Evolutionary conservation across 305 asterid species (phyloP), one percentile per base, ranked within the genome.

Genomic region (Rubia balearica): DNA sequence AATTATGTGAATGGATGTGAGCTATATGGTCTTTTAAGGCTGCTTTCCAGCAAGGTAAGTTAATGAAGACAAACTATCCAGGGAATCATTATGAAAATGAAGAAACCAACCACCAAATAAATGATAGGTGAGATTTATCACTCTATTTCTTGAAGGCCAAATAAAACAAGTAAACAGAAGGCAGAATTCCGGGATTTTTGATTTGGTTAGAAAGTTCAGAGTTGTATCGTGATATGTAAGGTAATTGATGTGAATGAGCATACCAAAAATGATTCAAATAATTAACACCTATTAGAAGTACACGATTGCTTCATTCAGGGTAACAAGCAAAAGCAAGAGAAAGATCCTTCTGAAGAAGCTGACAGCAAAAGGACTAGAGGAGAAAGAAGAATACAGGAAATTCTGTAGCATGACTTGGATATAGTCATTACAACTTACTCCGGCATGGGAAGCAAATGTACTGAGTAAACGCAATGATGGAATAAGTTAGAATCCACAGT

Each of bases 401-500:
- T 60, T 69, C 70, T 59, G 40, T 11, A 61, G 10, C n/a, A 61
- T 8, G 70, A 69, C 65, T 30, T 62, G 49, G 65, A 61, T 14
- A 49, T 24, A 27, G 64, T 17, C 65, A 49, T 67, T 10, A 62
- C 21, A 61, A 61, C 55, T 43, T 57, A 57, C 65, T 68, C 55
- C 19, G 43, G 40, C 69, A 74, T 3, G 51, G 55, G 71, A 45
- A 45, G 55, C 41, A 36, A 55, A 71, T 30, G 36, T 45, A 43
- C n/a, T 51, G 67, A 64, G 71, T 69, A 79, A 68, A 63, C 4
- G 68, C 73, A 68, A 27, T n/a, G 74, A 48, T 36, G 71, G 77
- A 75, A 72, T 56, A 76, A 41, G 73, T 68, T 65, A 62, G 75
- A 79, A 75, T 71, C 45, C 73, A 48, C 33, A 17, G 41, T 62